phyloP scores from a whole-genome alignment of 768 basidiomycete species.

The Russula compacta region DNA sequence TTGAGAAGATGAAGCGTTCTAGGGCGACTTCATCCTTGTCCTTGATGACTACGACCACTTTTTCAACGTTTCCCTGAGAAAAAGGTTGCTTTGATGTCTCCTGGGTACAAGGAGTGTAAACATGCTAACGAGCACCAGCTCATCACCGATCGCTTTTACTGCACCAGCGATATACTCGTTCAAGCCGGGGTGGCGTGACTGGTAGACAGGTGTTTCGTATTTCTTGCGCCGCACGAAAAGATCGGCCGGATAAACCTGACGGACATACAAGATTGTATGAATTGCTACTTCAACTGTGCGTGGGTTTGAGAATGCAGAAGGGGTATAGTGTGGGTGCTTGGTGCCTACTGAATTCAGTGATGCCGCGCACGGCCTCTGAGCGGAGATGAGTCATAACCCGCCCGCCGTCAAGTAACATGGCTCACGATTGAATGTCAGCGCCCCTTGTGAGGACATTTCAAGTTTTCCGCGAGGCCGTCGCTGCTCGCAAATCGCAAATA shows the following conservation, averaged over 20 bases:
- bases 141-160: slow-evolving; percentile 71
- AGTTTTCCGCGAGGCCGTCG: background rate
- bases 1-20: slow-evolving; percentile 85
- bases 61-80: slow-evolving; percentile 63
- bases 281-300: slow-evolving; percentile 83
- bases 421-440: slow-evolving; percentile 30
- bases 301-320: background rate
- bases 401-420: background rate
- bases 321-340: background rate
- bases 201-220: slow-evolving; percentile 85
- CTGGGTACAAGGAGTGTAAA: background rate
- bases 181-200: slow-evolving; percentile 84
- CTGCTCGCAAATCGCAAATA: background rate
- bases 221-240: slow-evolving; percentile 83
- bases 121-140: slow-evolving; percentile 49
- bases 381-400: slow-evolving; percentile 22
- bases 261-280: slow-evolving; percentile 84
- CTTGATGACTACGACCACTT: slow-evolving; percentile 79
- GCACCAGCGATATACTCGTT: slow-evolving; percentile 88
- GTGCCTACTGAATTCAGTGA: slow-evolving; percentile 61
- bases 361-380: slow-evolving; percentile 49
- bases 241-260: slow-evolving; percentile 83
- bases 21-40: slow-evolving; percentile 68
- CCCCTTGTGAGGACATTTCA: slow-evolving; percentile 9
- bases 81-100: background rate